A percentile compares a stretch with the other conserved stretches of the same genome.
Evolutionary conservation across 129 eudicot species (phyloP).

Genomic region (Scalesia atractyloides): DNA sequence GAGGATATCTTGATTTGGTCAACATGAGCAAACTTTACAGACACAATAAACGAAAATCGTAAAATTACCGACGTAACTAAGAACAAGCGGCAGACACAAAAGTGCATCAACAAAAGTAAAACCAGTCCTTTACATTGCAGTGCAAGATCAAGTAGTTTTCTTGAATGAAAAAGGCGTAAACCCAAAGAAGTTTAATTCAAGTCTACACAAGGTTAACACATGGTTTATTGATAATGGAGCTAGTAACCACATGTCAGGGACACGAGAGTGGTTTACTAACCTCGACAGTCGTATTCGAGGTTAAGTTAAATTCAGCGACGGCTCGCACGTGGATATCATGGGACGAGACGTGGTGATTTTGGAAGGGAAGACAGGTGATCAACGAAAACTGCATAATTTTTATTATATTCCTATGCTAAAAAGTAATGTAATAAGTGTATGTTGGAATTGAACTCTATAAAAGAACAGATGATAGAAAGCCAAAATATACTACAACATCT

Average conservation of each 20-base stretch:
- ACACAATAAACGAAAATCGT: no score
- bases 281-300: background rate
- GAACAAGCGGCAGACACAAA: no score
- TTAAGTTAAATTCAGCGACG: conserved; percentile 2
- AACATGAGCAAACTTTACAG: no score
- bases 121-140: background rate
- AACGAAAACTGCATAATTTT: background rate
- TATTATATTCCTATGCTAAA: no score
- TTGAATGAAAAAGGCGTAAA: conserved; percentile 1
- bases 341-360: background rate
- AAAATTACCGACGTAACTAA: no score
- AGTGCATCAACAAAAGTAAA: no score
- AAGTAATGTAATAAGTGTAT: no score
- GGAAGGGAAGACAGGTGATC: background rate
- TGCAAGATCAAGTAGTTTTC: background rate
- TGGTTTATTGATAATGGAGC: conserved; percentile 15
- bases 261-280: background rate
- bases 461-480: no score
- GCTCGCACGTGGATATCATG: background rate
- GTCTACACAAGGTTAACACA: background rate
- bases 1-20: no score
- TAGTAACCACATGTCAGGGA: conserved; percentile 5
- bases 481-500: no score
- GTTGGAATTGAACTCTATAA: no score
- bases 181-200: background rate